Conservation (phyloP, 805 yeast genomes). For the Naumovozyma castellii region DNA sequence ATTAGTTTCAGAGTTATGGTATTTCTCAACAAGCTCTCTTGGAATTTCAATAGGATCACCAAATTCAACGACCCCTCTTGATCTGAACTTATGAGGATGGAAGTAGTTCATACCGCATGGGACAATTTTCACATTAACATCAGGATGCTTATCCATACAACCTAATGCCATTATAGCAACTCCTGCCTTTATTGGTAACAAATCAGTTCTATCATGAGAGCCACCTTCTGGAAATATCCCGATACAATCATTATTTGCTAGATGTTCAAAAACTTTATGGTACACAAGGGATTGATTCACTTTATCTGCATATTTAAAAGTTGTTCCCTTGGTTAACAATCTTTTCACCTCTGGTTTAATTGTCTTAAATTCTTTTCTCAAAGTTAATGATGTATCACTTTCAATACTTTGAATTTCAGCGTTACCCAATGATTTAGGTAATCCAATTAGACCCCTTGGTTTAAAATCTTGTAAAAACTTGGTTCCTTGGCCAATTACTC, state of each 20-base stretch:
- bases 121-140: conserved; percentile 69
- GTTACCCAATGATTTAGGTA: conserved; percentile 72
- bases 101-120: conserved; percentile 96
- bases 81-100: conserved; percentile 87
- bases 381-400: conserved; percentile 59
- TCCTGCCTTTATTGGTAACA: conserved; percentile 91
- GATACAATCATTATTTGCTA: conserved; percentile 67
- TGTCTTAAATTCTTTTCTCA: conserved; percentile 61
- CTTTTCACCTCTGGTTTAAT: conserved; percentile 35
- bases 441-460: conserved; percentile 56
- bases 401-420: conserved; percentile 56
- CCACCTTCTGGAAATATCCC: conserved; percentile 99
- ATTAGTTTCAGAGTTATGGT: conserved; percentile 47
- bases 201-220: conserved; percentile 87
- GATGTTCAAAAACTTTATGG: conserved; percentile 70
- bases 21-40: conserved; percentile 60
- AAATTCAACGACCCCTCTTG: conserved; percentile 87
- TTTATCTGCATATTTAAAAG: conserved; percentile 65
- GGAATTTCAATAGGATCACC: conserved; percentile 72
- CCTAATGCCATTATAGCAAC: conserved; percentile 97
- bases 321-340: conserved; percentile 46
- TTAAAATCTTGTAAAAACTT: conserved; percentile 54
- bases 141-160: conserved; percentile 70
- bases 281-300: conserved; percentile 79
- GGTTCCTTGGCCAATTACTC: conserved; percentile 3